phyloP scores from a whole-genome alignment of 1,284 basidiomycete genomes.

The Trametes pubescens region DNA sequence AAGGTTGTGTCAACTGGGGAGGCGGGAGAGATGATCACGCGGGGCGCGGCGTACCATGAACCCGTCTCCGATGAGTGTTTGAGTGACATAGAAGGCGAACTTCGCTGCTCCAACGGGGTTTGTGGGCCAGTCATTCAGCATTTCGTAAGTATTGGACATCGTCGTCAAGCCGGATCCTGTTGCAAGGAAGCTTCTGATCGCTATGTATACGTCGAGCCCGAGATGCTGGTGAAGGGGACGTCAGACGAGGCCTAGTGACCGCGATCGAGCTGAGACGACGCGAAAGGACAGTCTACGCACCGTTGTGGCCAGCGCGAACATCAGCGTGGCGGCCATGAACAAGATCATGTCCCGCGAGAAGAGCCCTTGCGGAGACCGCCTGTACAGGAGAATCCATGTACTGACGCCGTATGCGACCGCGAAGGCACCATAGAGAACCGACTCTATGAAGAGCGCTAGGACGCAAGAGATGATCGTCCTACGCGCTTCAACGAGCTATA shows the following conservation, averaged over 20 bases:
- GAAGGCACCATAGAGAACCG: constrained; percentile 23
- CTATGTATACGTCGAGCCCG: constrained; percentile 20
- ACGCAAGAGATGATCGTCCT: constrained; percentile 15
- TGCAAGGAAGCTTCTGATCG: constrained; percentile 19
- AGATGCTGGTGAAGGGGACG: constrained; percentile 13
- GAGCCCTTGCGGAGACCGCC: constrained; percentile 10
- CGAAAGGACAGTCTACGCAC: constrained; percentile 8
- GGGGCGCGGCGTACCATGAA: constrained; percentile 21
- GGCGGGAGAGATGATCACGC: not conserved
- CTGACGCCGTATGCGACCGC: constrained; percentile 17
- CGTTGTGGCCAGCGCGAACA: constrained; percentile 20
- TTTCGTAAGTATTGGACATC: constrained; percentile 10
- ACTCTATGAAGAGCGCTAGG: constrained; percentile 24
- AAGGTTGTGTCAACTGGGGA: not conserved
- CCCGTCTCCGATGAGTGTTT: constrained; percentile 23
- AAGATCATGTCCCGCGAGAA: constrained; percentile 18
- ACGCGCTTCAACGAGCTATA: constrained; percentile 8
- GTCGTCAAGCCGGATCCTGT: constrained; percentile 1
- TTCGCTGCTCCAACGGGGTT: constrained; percentile 14
- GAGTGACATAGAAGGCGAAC: constrained; percentile 26
- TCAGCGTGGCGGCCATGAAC: constrained; percentile 17
- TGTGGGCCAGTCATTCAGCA: constrained; percentile 13
- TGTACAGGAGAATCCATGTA: constrained; percentile 20
- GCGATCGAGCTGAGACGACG: not conserved
- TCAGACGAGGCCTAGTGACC: not conserved